phyloP scores from a whole-genome alignment of 2,329 filamentous ascomycete genomes.

The Xylaria multiplex region DNA sequence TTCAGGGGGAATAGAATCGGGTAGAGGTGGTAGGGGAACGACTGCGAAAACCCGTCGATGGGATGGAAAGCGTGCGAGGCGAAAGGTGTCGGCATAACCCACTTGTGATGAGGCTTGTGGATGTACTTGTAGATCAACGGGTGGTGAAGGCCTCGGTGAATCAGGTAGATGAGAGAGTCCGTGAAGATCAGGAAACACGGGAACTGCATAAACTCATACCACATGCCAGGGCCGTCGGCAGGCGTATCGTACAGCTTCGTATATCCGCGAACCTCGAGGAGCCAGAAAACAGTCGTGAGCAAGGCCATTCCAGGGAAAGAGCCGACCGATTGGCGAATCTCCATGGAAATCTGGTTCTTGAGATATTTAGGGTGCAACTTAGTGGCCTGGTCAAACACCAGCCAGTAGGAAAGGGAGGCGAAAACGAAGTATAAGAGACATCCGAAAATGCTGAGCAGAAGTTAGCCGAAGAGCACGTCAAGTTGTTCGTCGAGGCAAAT shows the following conservation, averaged over 20 bases:
- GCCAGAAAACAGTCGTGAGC: conserved; percentile 82
- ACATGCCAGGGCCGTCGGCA: conserved; percentile 76
- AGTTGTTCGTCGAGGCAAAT: conserved; percentile 28
- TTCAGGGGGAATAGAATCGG: conserved; percentile 93
- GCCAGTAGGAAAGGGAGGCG: conserved; percentile 82
- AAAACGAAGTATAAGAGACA: conserved; percentile 85
- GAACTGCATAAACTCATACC: conserved; percentile 86
- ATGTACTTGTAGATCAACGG: conserved; percentile 82
- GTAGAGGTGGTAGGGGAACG: conserved; percentile 91
- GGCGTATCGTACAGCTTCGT: conserved; percentile 87
- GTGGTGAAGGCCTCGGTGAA: conserved; percentile 80
- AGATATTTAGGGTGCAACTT: conserved; percentile 93
- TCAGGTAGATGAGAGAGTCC: conserved; percentile 82
- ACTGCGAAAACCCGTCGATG: conserved; percentile 88
- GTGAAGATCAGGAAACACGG: conserved; percentile 82
- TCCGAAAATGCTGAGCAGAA: conserved; percentile 77
- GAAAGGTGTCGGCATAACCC: conserved; percentile 97
- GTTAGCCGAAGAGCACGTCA: conserved; percentile 31
- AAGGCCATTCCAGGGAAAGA: conserved; percentile 86
- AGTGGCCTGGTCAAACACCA: conserved; percentile 91
- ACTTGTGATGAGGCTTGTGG: conserved; percentile 99
- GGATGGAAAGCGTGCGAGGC: conserved; percentile 96
- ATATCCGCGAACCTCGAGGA: conserved; percentile 84
- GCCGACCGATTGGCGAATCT: conserved; percentile 81
- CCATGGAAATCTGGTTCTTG: conserved; percentile 88